phyloP scores from a whole-genome alignment of 495 filamentous ascomycete species.

The Neurospora terricola region DNA sequence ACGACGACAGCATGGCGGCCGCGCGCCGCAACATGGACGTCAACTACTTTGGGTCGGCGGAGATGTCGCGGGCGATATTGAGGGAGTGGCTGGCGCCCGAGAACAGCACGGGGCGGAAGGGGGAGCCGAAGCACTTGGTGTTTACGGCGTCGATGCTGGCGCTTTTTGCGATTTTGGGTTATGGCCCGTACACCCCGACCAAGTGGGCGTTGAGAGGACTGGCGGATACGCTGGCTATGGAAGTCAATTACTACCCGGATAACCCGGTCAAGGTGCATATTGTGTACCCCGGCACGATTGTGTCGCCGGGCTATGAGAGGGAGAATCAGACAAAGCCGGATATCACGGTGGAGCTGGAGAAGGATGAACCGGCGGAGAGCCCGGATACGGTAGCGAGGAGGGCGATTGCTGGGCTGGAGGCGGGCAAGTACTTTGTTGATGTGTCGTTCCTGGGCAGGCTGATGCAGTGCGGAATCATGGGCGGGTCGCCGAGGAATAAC shows the following conservation, averaged over 20 bases:
- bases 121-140: slow-evolving; percentile 63
- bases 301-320: slow-evolving; percentile 59
- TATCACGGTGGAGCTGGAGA: slow-evolving; percentile 73
- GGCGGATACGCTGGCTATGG: slow-evolving; percentile 72
- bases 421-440: slow-evolving; percentile 66
- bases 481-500: slow-evolving; percentile 48
- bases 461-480: slow-evolving; percentile 52
- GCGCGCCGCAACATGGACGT: slow-evolving; percentile 76
- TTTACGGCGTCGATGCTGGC: slow-evolving; percentile 75
- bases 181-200: slow-evolving; percentile 70
- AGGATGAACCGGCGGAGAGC: slow-evolving; percentile 67
- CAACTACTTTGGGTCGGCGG: slow-evolving; percentile 84
- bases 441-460: slow-evolving; percentile 57
- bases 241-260: slow-evolving; percentile 69
- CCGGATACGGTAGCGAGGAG: slow-evolving; percentile 64
- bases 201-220: slow-evolving; percentile 81
- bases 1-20: slow-evolving; percentile 54
- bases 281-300: slow-evolving; percentile 78
- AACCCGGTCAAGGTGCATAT: slow-evolving; percentile 65
- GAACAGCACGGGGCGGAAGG: slow-evolving; percentile 16
- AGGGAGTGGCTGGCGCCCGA: slow-evolving; percentile 48
- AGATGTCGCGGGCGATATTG: slow-evolving; percentile 67
- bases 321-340: slow-evolving; percentile 77
- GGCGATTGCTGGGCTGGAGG: slow-evolving; percentile 66
- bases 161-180: slow-evolving; percentile 72